phyloP scores from a whole-genome alignment of 352 stramenopile genomes.

The Globisporangium viniferum region DNA sequence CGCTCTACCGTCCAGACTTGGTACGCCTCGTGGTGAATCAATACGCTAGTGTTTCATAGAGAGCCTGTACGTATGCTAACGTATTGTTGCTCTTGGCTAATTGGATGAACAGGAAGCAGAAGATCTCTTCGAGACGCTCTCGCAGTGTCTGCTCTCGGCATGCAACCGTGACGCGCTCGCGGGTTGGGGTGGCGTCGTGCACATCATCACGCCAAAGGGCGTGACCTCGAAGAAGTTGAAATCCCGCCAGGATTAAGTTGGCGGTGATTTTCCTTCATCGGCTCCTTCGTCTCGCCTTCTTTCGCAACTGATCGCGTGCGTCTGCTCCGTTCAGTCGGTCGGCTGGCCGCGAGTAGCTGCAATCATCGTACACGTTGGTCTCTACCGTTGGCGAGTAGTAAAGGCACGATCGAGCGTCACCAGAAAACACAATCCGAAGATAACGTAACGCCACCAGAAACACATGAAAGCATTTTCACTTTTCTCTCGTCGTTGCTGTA shows the following conservation, averaged over 20 bases:
- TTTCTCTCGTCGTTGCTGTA: not conserved
- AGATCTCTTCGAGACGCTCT: slow-evolving; percentile 98
- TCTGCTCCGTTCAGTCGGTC: too few relatives aligned
- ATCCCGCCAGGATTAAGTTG: slow-evolving; percentile 70
- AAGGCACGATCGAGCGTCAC: not conserved
- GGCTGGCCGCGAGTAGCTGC: not conserved
- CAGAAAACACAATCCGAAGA: not conserved
- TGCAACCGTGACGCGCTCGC: slow-evolving; percentile 98
- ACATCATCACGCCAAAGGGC: slow-evolving; percentile 95
- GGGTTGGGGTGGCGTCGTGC: slow-evolving; percentile 97
- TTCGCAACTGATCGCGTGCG: not conserved
- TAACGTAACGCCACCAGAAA: not conserved
- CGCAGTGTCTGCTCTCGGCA: slow-evolving; percentile 96
- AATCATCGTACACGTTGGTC: not conserved
- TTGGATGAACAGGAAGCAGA: slow-evolving; percentile 74
- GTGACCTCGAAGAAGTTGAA: slow-evolving; percentile 83
- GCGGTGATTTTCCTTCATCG: not conserved
- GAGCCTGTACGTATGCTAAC: not conserved
- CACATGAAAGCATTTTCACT: not conserved
- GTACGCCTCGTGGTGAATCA: slow-evolving; percentile 21
- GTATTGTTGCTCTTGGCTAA: not conserved
- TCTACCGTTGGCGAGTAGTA: not conserved
- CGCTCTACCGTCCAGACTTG: slow-evolving; percentile 96
- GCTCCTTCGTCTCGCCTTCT: not conserved
- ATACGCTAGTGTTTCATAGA: not conserved